Evolutionary conservation across 345 rosid species (phyloP).

Genomic region (Sisymbrium irio): DNA sequence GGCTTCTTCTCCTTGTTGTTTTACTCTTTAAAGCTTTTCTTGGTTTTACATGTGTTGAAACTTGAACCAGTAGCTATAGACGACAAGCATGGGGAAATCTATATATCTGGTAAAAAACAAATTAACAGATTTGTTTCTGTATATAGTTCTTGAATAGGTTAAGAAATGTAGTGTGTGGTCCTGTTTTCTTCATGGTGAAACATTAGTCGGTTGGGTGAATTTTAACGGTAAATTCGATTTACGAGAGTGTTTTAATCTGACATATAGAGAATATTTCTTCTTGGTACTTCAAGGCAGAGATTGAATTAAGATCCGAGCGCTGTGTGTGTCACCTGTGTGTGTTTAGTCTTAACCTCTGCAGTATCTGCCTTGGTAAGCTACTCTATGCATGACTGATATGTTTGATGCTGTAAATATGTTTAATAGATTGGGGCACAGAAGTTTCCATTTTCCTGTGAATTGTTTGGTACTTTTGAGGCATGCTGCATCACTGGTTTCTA

Average conservation of each 20-base stretch:
- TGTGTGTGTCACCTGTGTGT: not conserved
- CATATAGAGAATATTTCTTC: not conserved
- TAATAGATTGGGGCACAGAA: not conserved
- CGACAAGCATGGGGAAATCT: not conserved
- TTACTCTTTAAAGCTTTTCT: not conserved
- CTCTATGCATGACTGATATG: not conserved
- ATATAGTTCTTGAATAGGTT: not conserved
- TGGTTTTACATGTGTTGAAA: conserved; percentile 22
- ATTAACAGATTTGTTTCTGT: conserved; percentile 7
- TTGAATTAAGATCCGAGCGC: not conserved
- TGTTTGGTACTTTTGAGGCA: not conserved
- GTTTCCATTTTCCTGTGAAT: not conserved
- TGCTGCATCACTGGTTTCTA: not conserved
- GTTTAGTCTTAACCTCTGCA: not conserved
- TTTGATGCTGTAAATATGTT: not conserved
- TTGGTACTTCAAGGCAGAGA: not conserved
- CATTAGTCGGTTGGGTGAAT: not conserved
- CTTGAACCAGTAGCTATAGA: not conserved
- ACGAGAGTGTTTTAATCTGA: not conserved
- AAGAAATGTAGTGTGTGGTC: not conserved
- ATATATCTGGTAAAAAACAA: not conserved
- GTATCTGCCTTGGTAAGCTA: not conserved
- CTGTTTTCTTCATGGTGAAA: not conserved
- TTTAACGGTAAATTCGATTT: not conserved
- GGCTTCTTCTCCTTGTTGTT: conserved; percentile 18